Evolutionary conservation across 208 protist genomes (phyloP).

Genomic region (Acanthamoeba healyi): DNA sequence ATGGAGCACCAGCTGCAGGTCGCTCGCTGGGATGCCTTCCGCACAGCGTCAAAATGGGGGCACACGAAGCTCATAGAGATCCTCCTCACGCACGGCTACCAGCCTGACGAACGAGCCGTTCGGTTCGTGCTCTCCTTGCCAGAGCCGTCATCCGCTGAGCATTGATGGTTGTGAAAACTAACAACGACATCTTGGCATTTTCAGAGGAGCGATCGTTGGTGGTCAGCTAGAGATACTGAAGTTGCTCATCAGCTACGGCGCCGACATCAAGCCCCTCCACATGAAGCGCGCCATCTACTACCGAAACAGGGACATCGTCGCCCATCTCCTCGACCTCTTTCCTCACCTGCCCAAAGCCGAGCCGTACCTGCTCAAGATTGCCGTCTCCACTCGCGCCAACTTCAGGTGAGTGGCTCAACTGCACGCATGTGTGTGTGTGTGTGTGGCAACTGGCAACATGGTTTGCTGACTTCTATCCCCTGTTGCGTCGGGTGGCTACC

Average conservation of each 20-base stretch:
- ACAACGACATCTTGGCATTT: too few species aligned
- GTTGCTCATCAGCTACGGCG: constrained; percentile 31
- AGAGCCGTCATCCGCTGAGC: too few species aligned
- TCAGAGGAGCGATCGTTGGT: constrained; percentile 11
- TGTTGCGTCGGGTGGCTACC: background rate
- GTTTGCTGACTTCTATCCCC: background rate
- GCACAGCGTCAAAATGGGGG: constrained; percentile 23
- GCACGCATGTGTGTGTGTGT: too few species aligned
- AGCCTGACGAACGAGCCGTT: constrained; percentile 12
- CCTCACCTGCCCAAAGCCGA: constrained; percentile 16
- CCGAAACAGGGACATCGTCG: constrained; percentile 5
- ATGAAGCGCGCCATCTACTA: constrained; percentile 56
- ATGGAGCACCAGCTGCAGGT: constrained; percentile 37
- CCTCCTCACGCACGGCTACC: constrained; percentile 31
- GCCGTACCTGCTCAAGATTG: constrained; percentile 47
- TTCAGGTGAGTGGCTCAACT: background rate
- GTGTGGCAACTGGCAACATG: background rate
- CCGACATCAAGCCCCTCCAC: constrained; percentile 12
- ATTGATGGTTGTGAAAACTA: too few species aligned
- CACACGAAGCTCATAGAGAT: constrained; percentile 29
- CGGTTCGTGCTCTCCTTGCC: background rate
- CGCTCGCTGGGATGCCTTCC: constrained; percentile 22
- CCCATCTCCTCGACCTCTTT: constrained; percentile 2
- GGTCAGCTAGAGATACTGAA: constrained; percentile 30
- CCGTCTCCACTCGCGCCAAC: constrained; percentile 18